Percentiles rank a stretch among this genome's conserved stretches.
These are phyloP conservation scores for Hygrocybe punicea DNA, from an alignment of 768 basidiomycete genomes.

Conservation along the genomic window DNA sequence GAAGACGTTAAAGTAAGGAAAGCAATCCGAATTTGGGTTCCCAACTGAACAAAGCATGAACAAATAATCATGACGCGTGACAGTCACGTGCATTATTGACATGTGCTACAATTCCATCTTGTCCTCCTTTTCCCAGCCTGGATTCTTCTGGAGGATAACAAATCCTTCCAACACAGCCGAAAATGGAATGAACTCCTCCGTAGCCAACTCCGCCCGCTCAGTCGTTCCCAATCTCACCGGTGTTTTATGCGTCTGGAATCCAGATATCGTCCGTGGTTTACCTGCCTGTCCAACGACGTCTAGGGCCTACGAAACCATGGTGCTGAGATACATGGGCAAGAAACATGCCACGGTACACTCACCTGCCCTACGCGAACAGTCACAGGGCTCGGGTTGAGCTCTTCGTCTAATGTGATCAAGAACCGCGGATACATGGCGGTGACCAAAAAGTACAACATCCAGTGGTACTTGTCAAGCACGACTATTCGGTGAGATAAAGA, in stretches of 20 bases:
- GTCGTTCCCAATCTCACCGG: constrained; percentile 93
- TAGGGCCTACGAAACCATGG: constrained; percentile 59
- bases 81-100: not conserved
- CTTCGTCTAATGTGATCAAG: constrained; percentile 94
- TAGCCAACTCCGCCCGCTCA: constrained; percentile 92
- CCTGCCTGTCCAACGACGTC: constrained; percentile 98
- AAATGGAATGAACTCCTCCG: constrained; percentile 94
- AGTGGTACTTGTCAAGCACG: constrained; percentile 91
- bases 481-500: constrained; percentile 47
- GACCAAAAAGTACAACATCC: constrained; percentile 97
- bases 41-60: constrained; percentile 1
- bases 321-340: constrained; percentile 1
- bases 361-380: constrained; percentile 94
- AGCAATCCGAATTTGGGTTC: not conserved
- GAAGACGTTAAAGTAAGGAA: not conserved
- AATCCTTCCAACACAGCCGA: constrained; percentile 88
- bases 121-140: constrained; percentile 83
- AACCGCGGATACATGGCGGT: constrained; percentile 98
- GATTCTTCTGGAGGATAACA: constrained; percentile 88
- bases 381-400: constrained; percentile 79
- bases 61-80: constrained; percentile 3
- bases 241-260: constrained; percentile 97
- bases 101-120: constrained; percentile 4
- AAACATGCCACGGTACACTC: constrained; percentile 19
- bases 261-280: constrained; percentile 92